Base-by-base conservation (phyloP, 352 stramenopile species). In the Blastocystis hominis region DNA sequence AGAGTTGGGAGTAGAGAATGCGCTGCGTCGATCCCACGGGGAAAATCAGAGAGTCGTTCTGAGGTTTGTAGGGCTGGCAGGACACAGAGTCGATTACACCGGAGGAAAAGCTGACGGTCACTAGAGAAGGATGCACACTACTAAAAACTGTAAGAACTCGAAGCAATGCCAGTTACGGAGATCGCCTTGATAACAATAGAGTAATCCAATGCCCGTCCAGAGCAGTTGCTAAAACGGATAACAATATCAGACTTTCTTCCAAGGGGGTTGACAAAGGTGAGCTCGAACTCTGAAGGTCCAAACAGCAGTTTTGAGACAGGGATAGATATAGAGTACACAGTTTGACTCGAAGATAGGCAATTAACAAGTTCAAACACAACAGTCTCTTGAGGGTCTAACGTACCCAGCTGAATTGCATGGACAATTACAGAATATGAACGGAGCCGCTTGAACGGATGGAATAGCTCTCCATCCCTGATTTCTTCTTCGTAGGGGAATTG, bases 241-340 rank as follows among this genome's bases (percentile, higher is more conserved):
- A 38, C 30, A 53, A 38, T 66, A 24, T 68, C n/a, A 20, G 53
- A 36, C 20, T 64, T 66, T 47, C 5, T 42, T 38, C 54, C 70
- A 13, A 46, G 17, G 6, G 70, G 42, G 24, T 36, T 46, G 34
- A 17, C 15, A 63, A 40, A 80, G 30, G 30, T 24, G 9, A 80
- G 7, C 30, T 42, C 50, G 20, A 80, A 80, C n/a, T 34, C 38
- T 0, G 72, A 84, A 17, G 44, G 47, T 24, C 72, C 47, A 66
- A 84, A 84, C 15, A 84, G 47, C 38, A 84, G 34, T 36, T 38
- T 84, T 55, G 72, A 50, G 1, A 84, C 10, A 68, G 70, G 70
- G 15, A 80, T 42, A 9, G 42, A 54, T 47, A 40, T 42, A 38
- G 70, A 40, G 17, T 63, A 20, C 13, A 80, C 34, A 40, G 62